phyloP scores from a whole-genome alignment of 441 rosid species.

The Omphalea diandra region DNA sequence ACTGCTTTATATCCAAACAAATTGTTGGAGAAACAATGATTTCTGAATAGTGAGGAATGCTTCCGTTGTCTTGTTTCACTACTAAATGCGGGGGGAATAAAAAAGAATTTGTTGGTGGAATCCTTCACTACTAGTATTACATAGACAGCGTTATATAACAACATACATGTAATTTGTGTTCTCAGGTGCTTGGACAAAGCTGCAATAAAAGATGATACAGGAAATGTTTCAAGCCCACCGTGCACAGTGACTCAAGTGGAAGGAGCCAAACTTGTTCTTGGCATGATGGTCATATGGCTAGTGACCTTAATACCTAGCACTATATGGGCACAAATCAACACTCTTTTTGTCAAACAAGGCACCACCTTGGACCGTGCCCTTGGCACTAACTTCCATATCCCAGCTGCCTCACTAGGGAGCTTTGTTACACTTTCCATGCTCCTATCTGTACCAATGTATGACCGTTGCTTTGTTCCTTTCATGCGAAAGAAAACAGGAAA shows the following conservation, averaged over 20 bases:
- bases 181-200: conserved; percentile 90
- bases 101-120: no score
- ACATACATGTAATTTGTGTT: no score
- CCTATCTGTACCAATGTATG: conserved; percentile 71
- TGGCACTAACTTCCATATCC: conserved; percentile 62
- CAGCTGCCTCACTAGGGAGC: conserved; percentile 79
- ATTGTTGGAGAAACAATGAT: conserved; percentile 12
- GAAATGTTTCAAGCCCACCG: conserved; percentile 30
- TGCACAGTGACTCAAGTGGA: conserved; percentile 86
- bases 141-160: no score
- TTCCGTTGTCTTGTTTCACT: no score
- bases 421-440: conserved; percentile 86
- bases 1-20: conserved; percentile 13
- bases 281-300: conserved; percentile 70
- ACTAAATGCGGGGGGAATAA: no score
- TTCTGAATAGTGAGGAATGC: no score
- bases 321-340: conserved; percentile 88
- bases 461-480: conserved; percentile 69
- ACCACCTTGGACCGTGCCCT: conserved; percentile 65
- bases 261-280: conserved; percentile 62
- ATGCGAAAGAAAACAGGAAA: conserved; percentile 64
- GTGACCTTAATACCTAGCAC: conserved; percentile 81
- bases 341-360: conserved; percentile 88
- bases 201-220: conserved; percentile 48
- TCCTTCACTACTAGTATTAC: conserved; percentile 17